Evolutionary conservation across 164 flowering plant genomes (phyloP), one percentile per base, ranked within the genome.

Genomic region (Piper betle): DNA sequence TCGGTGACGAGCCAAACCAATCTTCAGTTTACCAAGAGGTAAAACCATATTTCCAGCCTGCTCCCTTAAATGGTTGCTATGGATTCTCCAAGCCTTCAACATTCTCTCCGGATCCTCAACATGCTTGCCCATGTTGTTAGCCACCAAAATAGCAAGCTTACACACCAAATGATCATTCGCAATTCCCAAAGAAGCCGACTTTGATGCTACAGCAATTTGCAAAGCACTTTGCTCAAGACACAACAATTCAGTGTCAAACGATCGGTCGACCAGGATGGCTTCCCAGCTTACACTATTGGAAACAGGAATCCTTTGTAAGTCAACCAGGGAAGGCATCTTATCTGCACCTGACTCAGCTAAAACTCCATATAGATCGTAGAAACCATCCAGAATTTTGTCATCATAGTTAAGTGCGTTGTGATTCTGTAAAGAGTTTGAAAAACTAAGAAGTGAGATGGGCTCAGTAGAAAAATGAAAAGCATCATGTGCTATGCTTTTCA

Each of bases 1-100:
- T 58, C 97, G 88, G 69, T 93, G 99, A 74, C 99, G 96, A 70
- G 95, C 87, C 84, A 90, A 72, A 52, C 99, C 97, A 75, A 85
- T 73, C 20, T 79, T 85, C 68, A 93, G 73, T 66, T 84, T 82
- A 65, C 97, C 99, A 78, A 93, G 90, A 43, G 96, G 94, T 74
- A 90, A 75, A 65, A 93, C 95, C 92, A 88, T 79, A 79, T 88
- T 90, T 54, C 89, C 84, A 59, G 77, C 69, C 4, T 79, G 75
- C 56, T 77, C 73, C 71, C 80, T 80, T 72, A 93, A 72, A 46
- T 69, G 71, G 66, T 75, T 70, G 70, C 83, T 83, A 42, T 78
- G 80, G 71, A 68, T 77, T 67, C 64, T 77, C 94, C 94, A 93
- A 39, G 79, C 79, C 73, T 75, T 78, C 62, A 76, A 73, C 83